These are phyloP conservation scores for Colletotrichum shisoi DNA, from an alignment of 2,329 filamentous ascomycete genomes.

Conservation along the genomic window DNA sequence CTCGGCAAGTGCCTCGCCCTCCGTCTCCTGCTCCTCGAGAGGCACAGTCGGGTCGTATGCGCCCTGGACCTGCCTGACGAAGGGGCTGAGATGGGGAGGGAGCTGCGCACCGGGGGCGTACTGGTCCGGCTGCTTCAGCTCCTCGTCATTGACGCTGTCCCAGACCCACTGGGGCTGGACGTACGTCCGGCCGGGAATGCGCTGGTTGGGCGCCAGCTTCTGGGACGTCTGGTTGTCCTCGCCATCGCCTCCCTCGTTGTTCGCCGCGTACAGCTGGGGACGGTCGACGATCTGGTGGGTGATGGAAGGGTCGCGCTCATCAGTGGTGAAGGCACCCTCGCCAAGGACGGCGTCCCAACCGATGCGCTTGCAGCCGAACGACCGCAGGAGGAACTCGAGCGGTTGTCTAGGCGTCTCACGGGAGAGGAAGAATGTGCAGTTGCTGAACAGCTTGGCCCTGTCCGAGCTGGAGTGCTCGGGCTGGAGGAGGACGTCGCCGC, in stretches of 20 bases:
- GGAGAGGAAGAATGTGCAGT: conserved; percentile 90
- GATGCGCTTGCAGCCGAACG: conserved; percentile 94
- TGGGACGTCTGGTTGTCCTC: conserved; percentile 70
- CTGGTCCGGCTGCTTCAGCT: conserved; percentile 82
- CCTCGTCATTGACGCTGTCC: conserved; percentile 94
- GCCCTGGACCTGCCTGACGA: conserved; percentile 85
- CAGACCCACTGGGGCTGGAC: conserved; percentile 98
- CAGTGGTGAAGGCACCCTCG: conserved; percentile 88
- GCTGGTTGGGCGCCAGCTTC: conserved; percentile 68
- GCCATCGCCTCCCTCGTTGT: conserved; percentile 45
- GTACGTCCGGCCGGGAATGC: conserved; percentile 91
- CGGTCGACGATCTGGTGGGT: conserved; percentile 97
- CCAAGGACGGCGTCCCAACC: conserved; percentile 93
- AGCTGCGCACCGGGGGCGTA: conserved; percentile 90
- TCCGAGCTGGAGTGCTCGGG: conserved; percentile 72
- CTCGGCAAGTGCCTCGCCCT: conserved; percentile 80
- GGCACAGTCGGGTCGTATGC: conserved; percentile 90
- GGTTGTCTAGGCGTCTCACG: conserved; percentile 90
- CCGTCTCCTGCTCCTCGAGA: conserved; percentile 85
- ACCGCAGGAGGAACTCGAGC: conserved; percentile 89
- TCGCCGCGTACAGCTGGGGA: conserved; percentile 72
- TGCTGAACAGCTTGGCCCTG: conserved; percentile 79
- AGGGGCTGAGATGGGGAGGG: conserved; percentile 94
- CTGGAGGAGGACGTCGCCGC: conserved; percentile 86
- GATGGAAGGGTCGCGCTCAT: conserved; percentile 86